Evolutionary conservation across 306 rosid species (phyloP).

Genomic region (Sindora glabra): DNA sequence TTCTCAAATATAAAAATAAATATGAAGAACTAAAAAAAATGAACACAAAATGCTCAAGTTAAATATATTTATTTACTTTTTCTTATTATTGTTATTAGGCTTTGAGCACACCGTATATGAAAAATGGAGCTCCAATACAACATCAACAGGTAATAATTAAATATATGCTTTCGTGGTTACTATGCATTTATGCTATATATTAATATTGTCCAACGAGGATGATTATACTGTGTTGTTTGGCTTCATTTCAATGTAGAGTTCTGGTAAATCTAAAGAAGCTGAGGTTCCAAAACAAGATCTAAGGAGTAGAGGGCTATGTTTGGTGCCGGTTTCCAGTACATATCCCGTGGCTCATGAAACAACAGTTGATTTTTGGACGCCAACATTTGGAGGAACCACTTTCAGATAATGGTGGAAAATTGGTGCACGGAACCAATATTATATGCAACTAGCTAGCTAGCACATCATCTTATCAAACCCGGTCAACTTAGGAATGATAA

Average conservation of each 20-base stretch:
- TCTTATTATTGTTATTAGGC: conserved; percentile 26
- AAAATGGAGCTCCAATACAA: conserved; percentile 77
- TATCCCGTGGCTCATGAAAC: conserved; percentile 85
- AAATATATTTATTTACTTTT: not conserved
- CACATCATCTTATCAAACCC: conserved; percentile 56
- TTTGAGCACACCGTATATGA: conserved; percentile 88
- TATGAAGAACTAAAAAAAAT: too few relatives aligned
- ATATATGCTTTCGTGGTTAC: too few relatives aligned
- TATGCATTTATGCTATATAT: too few relatives aligned
- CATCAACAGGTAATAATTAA: conserved; percentile 74
- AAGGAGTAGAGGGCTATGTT: conserved; percentile 85
- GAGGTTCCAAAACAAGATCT: conserved; percentile 81
- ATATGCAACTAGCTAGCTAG: conserved; percentile 31
- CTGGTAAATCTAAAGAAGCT: conserved; percentile 60
- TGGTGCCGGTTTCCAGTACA: conserved; percentile 92
- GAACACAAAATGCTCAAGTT: too few relatives aligned
- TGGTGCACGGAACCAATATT: conserved; percentile 18
- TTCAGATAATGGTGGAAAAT: conserved; percentile 43
- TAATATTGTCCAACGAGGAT: too few relatives aligned
- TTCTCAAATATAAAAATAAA: too few relatives aligned
- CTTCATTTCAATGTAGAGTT: conserved; percentile 44
- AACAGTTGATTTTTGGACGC: conserved; percentile 94
- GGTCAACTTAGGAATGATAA: conserved; percentile 63
- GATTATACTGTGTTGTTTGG: too few relatives aligned
- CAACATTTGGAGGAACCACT: conserved; percentile 80